A percentile compares a stretch with the other conserved stretches of the same genome.
Evolutionary conservation across 1,284 basidiomycete genomes (phyloP).

Genomic region (Ceratobasidium sp.): DNA sequence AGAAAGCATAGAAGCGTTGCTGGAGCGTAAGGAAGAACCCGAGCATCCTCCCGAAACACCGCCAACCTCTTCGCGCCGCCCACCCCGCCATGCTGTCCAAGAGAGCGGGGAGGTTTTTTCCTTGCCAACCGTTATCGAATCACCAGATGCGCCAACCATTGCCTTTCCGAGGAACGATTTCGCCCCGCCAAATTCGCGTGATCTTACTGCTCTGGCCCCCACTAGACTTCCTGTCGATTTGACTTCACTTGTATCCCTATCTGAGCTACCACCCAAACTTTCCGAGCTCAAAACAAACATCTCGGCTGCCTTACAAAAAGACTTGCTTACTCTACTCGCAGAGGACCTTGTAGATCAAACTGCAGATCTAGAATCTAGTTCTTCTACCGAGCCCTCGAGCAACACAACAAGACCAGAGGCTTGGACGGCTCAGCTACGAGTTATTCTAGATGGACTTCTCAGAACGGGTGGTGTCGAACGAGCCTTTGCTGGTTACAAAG

Average conservation of each 20-base stretch:
- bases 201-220: background rate
- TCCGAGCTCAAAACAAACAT: constrained; percentile 39
- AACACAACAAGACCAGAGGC: constrained; percentile 8
- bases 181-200: background rate
- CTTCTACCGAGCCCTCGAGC: background rate
- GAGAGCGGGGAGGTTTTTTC: constrained; percentile 7
- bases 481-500: constrained; percentile 80
- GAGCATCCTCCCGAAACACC: constrained; percentile 31
- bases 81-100: constrained; percentile 7
- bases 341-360: constrained; percentile 33
- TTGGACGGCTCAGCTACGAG: constrained; percentile 35
- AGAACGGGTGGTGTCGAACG: constrained; percentile 81
- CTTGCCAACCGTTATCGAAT: constrained; percentile 32
- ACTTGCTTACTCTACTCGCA: constrained; percentile 16
- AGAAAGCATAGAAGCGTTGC: constrained; percentile 79
- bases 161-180: background rate
- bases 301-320: constrained; percentile 32
- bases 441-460: constrained; percentile 78
- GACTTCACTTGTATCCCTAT: constrained; percentile 55
- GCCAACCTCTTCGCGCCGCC: constrained; percentile 9
- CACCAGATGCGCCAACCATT: constrained; percentile 23
- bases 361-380: background rate
- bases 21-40: constrained; percentile 59
- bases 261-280: constrained; percentile 54
- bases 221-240: constrained; percentile 39